Evolutionary conservation across 371 early-diverging fungal genomes (phyloP).

Genomic region (Modicella reniformis): DNA sequence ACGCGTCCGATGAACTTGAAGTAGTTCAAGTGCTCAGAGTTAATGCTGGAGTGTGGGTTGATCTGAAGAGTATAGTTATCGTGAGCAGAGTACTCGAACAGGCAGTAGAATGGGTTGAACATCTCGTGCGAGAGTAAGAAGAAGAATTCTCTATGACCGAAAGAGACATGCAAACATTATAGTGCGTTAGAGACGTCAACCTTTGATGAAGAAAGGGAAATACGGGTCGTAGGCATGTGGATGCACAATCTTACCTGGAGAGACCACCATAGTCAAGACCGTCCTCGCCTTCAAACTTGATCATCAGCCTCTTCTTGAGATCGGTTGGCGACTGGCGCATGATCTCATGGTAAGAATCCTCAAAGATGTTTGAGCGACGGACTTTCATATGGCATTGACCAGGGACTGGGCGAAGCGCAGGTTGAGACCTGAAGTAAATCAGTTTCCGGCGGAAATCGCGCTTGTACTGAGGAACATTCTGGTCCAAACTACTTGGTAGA

Average conservation of each 20-base stretch:
- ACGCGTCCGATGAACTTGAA: conserved; percentile 99
- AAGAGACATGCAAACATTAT: too few relatives aligned
- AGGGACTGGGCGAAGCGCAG: conserved; percentile 86
- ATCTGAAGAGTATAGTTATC: conserved; percentile 97
- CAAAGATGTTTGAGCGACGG: conserved; percentile 87
- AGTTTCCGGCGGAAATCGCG: conserved; percentile 96
- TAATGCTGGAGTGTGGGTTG: conserved; percentile 92
- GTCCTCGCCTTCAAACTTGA: conserved; percentile 98
- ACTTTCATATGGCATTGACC: conserved; percentile 95
- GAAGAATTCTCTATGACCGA: conserved; percentile 99
- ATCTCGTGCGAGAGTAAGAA: conserved; percentile 94
- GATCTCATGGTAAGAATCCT: conserved; percentile 92
- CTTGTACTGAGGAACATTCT: conserved; percentile 96
- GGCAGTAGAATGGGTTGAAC: conserved; percentile 98
- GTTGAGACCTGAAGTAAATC: conserved; percentile 94
- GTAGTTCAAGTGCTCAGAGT: conserved; percentile 95
- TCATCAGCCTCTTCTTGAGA: conserved; percentile 93
- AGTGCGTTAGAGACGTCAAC: too few relatives aligned
- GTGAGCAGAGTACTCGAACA: conserved; percentile 95
- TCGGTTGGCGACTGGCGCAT: conserved; percentile 88
- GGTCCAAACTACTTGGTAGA: conserved; percentile 91
- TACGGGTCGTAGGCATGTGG: too few relatives aligned
- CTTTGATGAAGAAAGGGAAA: too few relatives aligned
- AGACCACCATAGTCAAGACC: conserved; percentile 98
- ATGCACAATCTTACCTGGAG: conserved; percentile 79